phyloP scores from a whole-genome alignment of 352 stramenopile species.

The Pythium myriotylum region DNA sequence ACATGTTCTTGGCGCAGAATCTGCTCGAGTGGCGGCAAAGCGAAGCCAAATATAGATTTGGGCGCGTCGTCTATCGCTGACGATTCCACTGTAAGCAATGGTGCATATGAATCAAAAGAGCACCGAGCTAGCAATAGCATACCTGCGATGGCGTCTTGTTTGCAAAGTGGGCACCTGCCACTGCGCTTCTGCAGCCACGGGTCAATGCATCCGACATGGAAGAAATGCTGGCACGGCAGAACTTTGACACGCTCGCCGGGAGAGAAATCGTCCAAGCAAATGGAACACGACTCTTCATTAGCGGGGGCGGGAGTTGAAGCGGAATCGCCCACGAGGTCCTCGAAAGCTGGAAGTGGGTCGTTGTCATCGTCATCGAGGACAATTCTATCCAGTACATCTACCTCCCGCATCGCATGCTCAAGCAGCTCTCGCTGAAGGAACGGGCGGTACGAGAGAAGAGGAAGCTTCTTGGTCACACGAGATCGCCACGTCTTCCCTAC shows the following conservation, averaged over 20 bases:
- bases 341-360: neutral
- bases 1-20: constrained; percentile 81
- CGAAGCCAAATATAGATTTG: constrained; percentile 70
- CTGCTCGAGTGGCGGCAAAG: constrained; percentile 58
- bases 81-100: neutral
- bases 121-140: neutral
- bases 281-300: constrained; percentile 58
- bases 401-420: constrained; percentile 16
- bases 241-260: constrained; percentile 65
- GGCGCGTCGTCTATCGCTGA: constrained; percentile 43
- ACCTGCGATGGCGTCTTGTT: constrained; percentile 78
- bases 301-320: neutral
- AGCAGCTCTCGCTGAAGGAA: constrained; percentile 26
- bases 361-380: constrained; percentile 29
- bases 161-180: constrained; percentile 82
- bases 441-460: constrained; percentile 50
- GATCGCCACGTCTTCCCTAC: constrained; percentile 62
- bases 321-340: neutral
- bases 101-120: no score
- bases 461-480: constrained; percentile 40
- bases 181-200: constrained; percentile 83
- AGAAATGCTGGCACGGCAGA: constrained; percentile 86
- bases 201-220: constrained; percentile 86
- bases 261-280: constrained; percentile 80
- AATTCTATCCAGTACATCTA: constrained; percentile 27